Conservation (phyloP, 306 rosid species). For the Inga oerstediana region DNA sequence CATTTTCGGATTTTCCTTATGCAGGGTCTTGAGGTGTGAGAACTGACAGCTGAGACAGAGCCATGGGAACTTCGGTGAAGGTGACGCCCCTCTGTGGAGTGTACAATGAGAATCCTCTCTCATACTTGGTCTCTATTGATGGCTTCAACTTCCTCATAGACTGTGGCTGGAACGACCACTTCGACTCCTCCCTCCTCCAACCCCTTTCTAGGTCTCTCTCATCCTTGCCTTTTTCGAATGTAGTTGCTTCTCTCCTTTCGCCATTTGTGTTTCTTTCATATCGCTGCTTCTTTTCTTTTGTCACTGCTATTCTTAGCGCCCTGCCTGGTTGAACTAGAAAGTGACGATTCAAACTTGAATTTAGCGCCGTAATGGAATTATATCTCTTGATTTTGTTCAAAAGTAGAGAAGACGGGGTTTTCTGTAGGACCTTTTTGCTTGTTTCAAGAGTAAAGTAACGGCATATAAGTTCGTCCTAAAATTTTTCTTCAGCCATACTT, state of each 20-base stretch:
- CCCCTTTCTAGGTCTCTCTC: slow-evolving; percentile 80
- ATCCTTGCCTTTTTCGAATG: neutral
- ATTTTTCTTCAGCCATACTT: slow-evolving; percentile 22
- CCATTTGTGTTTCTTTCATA: slow-evolving; percentile 2
- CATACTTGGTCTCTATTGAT: slow-evolving; percentile 87
- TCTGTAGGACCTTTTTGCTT: neutral
- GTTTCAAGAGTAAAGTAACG: neutral
- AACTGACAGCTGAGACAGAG: neutral
- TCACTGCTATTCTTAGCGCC: neutral
- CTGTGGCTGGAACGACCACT: slow-evolving; percentile 98
- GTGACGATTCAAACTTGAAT: neutral
- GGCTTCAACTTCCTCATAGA: slow-evolving; percentile 87
- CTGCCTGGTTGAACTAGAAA: neutral
- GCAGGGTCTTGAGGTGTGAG: neutral
- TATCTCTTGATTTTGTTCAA: neutral
- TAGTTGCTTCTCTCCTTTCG: neutral
- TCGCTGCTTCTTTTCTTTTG: neutral
- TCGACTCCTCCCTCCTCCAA: slow-evolving; percentile 80
- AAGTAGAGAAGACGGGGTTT: neutral
- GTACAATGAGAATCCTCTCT: slow-evolving; percentile 89
- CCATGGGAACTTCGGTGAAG: slow-evolving; percentile 95
- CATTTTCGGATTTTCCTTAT: neutral
- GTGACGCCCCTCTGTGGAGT: slow-evolving; percentile 88
- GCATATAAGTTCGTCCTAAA: neutral
- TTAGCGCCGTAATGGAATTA: neutral